Conservation (phyloP, 495 filamentous ascomycete species). For the Lasiosphaeria miniovina region DNA sequence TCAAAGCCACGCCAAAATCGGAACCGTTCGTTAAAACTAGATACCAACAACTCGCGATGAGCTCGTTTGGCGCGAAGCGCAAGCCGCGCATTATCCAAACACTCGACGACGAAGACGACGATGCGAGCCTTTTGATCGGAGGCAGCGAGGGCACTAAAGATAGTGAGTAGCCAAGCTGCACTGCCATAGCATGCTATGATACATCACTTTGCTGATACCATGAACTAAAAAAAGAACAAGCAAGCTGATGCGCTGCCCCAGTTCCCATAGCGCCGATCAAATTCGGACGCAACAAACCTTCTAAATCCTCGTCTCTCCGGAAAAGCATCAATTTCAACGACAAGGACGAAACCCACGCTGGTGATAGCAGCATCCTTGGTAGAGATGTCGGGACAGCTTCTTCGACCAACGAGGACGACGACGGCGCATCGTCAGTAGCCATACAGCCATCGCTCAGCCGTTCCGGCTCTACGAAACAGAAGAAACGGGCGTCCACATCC, state of each 20-base stretch:
- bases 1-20: too few relatives aligned
- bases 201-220: conserved; percentile 30
- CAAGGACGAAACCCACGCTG: conserved; percentile 22
- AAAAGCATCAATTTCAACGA: conserved; percentile 49
- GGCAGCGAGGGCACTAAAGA: conserved; percentile 33
- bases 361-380: conserved; percentile 1
- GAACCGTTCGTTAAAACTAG: conserved; percentile 16
- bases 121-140: conserved; percentile 25
- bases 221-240: conserved; percentile 26
- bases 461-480: conserved; percentile 43
- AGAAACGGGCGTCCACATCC: conserved; percentile 63
- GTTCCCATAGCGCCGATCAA: conserved; percentile 39
- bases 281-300: conserved; percentile 41
- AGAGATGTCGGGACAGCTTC: conserved; percentile 3
- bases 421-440: conserved; percentile 36
- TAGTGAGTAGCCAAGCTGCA: conserved; percentile 25
- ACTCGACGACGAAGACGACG: conserved; percentile 59
- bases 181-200: conserved; percentile 1
- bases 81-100: conserved; percentile 72
- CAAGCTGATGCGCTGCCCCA: conserved; percentile 36
- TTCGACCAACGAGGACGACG: conserved; percentile 31
- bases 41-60: conserved; percentile 40
- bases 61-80: conserved; percentile 63
- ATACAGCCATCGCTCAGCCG: conserved; percentile 36
- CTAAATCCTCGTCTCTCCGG: conserved; percentile 49